phyloP scores from a whole-genome alignment of 2,329 filamentous ascomycete genomes.

The Penicillium sp. region DNA sequence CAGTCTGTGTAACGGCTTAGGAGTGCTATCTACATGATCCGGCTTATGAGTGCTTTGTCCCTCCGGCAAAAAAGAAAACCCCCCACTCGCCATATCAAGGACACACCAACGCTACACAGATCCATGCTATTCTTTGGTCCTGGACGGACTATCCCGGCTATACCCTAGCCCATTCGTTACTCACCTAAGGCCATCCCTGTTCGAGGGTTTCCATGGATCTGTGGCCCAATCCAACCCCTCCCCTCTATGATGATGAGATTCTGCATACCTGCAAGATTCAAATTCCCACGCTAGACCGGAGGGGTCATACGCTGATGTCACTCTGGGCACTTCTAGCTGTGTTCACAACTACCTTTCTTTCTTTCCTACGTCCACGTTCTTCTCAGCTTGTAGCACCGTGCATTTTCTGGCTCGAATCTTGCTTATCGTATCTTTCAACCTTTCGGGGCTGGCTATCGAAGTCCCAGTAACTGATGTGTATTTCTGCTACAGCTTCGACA shows the following conservation, averaged over 20 bases:
- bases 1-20: conserved; percentile 8
- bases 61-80: conserved; percentile 12
- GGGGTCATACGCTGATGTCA: conserved; percentile 11
- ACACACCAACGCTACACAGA: conserved; percentile 17
- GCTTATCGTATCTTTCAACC: conserved; percentile 9
- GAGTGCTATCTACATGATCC: too few species aligned
- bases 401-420: conserved; percentile 1
- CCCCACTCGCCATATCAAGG: conserved; percentile 10
- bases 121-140: conserved; percentile 15
- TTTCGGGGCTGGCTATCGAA: background rate
- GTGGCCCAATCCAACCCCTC: conserved; percentile 6
- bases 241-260: conserved; percentile 4
- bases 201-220: conserved; percentile 12
- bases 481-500: conserved; percentile 26
- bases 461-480: conserved; percentile 16
- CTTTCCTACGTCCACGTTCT: conserved; percentile 17
- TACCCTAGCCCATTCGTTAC: conserved; percentile 15
- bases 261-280: conserved; percentile 7
- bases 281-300: conserved; percentile 10
- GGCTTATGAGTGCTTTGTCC: too few species aligned
- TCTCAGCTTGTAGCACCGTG: conserved; percentile 17
- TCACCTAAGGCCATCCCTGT: conserved; percentile 17
- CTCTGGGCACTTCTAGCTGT: conserved; percentile 14
- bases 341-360: conserved; percentile 10
- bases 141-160: conserved; percentile 17